These are phyloP conservation scores for Ilyonectria sp. DNA, from an alignment of 2,329 filamentous ascomycete genomes.

Conservation along the genomic window DNA sequence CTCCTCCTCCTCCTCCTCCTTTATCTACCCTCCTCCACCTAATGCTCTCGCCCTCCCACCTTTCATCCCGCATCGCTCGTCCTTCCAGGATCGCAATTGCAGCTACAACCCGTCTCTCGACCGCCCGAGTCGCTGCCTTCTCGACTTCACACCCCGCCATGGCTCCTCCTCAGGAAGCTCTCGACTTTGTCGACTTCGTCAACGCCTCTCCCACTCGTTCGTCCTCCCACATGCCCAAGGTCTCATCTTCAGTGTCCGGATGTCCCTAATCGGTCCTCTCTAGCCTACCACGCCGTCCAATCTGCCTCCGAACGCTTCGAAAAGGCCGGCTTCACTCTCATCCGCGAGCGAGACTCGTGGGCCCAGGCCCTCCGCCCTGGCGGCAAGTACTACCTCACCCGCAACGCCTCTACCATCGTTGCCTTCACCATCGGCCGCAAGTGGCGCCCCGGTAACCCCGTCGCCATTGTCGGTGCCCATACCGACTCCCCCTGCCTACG, in stretches of 20 bases:
- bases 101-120: constrained; percentile 11
- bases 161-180: constrained; percentile 71
- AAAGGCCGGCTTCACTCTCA: constrained; percentile 87
- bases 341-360: constrained; percentile 95
- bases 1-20: constrained; percentile 7
- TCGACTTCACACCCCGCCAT: constrained; percentile 58
- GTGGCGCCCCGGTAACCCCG: constrained; percentile 92
- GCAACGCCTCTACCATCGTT: constrained; percentile 92
- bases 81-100: constrained; percentile 31
- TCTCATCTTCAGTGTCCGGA: neutral
- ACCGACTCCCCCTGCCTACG: constrained; percentile 95
- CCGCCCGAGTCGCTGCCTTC: constrained; percentile 38
- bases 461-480: constrained; percentile 95
- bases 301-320: constrained; percentile 83
- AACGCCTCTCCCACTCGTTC: constrained; percentile 94
- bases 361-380: constrained; percentile 83
- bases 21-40: constrained; percentile 26
- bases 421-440: constrained; percentile 92
- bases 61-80: constrained; percentile 33
- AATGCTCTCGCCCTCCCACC: constrained; percentile 41
- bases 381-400: constrained; percentile 96
- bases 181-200: constrained; percentile 93
- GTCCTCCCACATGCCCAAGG: constrained; percentile 45
- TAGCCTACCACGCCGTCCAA: constrained; percentile 95
- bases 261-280: constrained; percentile 38